phyloP scores from a whole-genome alignment of 257 asterid species.

The Buddleja alternifolia region DNA sequence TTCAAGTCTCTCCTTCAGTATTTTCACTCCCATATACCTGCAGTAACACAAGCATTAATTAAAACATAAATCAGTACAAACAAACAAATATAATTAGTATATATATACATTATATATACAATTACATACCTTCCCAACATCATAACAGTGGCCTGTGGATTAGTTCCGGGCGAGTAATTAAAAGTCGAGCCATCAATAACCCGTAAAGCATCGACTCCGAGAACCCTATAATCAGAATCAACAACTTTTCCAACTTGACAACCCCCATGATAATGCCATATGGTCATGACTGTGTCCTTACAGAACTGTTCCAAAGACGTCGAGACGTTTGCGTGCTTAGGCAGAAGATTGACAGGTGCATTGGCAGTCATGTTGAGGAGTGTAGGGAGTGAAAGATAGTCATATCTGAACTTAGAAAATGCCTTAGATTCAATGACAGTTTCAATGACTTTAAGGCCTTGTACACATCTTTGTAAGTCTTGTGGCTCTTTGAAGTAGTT shows the following conservation, averaged over 20 bases:
- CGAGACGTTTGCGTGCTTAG: conserved; percentile 49
- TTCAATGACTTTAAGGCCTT: conserved; percentile 53
- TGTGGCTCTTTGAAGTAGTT: conserved; percentile 54
- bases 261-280: conserved; percentile 76
- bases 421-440: conserved; percentile 54
- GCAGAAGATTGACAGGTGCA: conserved; percentile 52
- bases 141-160: conserved; percentile 73
- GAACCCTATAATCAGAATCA: conserved; percentile 46
- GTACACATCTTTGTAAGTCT: conserved; percentile 56
- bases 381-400: conserved; percentile 33
- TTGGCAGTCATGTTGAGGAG: conserved; percentile 59
- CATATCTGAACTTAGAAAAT: conserved; percentile 42
- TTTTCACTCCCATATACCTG: conserved; percentile 76
- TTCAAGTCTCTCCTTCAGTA: conserved; percentile 49
- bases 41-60: conserved; percentile 4
- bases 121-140: conserved; percentile 58
- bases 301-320: conserved; percentile 59
- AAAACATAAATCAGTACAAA: neutral
- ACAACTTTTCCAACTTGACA: conserved; percentile 59
- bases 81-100: neutral
- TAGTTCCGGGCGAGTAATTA: conserved; percentile 55
- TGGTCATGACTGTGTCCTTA: conserved; percentile 64
- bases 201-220: conserved; percentile 48
- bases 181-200: conserved; percentile 71
- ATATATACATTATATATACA: too few relatives aligned